phyloP scores from a whole-genome alignment of 371 early-diverging fungal species.

The Mucor circinelloides region DNA sequence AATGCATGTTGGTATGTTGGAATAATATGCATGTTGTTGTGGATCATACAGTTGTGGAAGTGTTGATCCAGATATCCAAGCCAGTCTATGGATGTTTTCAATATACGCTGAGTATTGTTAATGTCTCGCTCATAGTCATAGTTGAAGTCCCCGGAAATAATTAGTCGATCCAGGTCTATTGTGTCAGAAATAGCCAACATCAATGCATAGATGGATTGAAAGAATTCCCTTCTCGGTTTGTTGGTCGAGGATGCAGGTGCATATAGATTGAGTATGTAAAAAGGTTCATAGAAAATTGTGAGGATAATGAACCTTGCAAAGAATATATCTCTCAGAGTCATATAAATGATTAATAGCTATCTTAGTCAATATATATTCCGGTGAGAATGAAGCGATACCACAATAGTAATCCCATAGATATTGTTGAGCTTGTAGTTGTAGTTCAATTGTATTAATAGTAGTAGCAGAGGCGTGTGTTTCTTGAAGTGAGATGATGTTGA shows the following conservation, averaged over 20 bases:
- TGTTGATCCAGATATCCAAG: neutral
- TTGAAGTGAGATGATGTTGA: slow-evolving; percentile 6
- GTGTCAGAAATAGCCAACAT: neutral
- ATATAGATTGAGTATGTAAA: slow-evolving; percentile 4
- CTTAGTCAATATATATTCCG: neutral
- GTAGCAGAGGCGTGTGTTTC: slow-evolving; percentile 4
- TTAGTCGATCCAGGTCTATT: neutral
- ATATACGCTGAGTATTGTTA: neutral
- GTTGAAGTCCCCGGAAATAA: slow-evolving; percentile 7
- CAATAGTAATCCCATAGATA: slow-evolving; percentile 5
- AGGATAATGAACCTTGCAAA: slow-evolving; percentile 5
- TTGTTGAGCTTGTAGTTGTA: slow-evolving; percentile 6
- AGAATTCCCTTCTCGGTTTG: neutral
- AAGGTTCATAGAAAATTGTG: slow-evolving; percentile 4
- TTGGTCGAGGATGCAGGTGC: slow-evolving; percentile 3
- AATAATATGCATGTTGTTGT: neutral
- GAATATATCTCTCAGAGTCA: neutral
- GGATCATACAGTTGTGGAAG: neutral
- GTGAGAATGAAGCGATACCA: slow-evolving; percentile 5
- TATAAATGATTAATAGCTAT: neutral
- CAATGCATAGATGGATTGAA: neutral
- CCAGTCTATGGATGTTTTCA: neutral
- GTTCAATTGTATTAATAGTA: neutral
- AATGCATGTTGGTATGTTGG: neutral
- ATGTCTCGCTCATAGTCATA: neutral